Evolutionary conservation across 2,329 filamentous ascomycete species (phyloP), one percentile per base, ranked within the genome.

Genomic region (Polytolypa hystricis): DNA sequence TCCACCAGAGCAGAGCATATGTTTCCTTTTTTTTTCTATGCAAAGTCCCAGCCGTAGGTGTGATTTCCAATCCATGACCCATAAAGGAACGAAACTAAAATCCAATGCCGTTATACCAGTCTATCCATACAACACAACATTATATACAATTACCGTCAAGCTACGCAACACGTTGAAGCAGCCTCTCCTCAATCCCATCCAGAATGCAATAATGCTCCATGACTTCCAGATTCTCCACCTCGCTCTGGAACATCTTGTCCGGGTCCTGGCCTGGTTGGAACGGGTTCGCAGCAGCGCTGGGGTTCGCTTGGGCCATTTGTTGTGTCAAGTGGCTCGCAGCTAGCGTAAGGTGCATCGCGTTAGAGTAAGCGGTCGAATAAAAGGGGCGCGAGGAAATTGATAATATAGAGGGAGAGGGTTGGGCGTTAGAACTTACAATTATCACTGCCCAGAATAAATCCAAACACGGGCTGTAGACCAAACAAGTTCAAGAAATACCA

Each of bases 401-500:
- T 30, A 9, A 19, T 12, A 14, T n/a, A 21, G 12, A 11, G n/a
- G 17, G 3, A 5, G 18, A 14, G 11, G 30, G 11, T 29, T 4
- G 30, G 29, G 30, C 30, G 14, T 21, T 29, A 14, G 39, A 29
- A 65, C 79, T 60, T 69, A 95, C 87, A 79, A 60, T 96, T 96
- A 53, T 98, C 93, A 58, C 82, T 93, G 6, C 91, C 91, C 10
- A 98, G 73, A 33, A 98, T 79, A 59, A 95, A 96, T 55, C 91
- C 93, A 60, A 98, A 98, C 40, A 98, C 87, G 37, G 89, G 85
- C 60, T 96, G 89, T 40, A 98, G 70, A 31, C 93, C 91, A 57
- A 98, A 96, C 45, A 98, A 79, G 54, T 93, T 96, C 47, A 98
- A 67, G 57, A 98, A 96, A 67, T 98, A 98, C 87, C 91, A 98